Conservation (phyloP, 306 rosid genomes). For the Ormosia emarginata region DNA sequence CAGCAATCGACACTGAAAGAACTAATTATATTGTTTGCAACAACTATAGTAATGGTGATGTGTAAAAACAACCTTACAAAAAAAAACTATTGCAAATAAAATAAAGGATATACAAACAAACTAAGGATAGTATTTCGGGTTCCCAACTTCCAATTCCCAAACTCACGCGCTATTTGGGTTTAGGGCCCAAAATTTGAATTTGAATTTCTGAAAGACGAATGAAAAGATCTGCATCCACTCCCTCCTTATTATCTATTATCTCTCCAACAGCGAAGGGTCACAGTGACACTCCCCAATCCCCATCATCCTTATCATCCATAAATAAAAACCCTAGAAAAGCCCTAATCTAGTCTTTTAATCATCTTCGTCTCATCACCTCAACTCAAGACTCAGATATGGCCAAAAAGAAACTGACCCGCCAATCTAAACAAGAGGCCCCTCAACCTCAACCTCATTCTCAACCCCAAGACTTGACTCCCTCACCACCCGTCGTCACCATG, state of each 20-base stretch:
- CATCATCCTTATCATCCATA: not conserved
- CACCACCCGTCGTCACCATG: too few relatives aligned
- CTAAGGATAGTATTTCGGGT: too few relatives aligned
- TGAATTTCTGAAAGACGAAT: not conserved
- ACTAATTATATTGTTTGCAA: too few relatives aligned
- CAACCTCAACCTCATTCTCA: not conserved
- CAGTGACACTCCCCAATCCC: not conserved
- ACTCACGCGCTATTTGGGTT: not conserved
- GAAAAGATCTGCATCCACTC: too few relatives aligned
- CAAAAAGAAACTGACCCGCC: constrained; percentile 48
- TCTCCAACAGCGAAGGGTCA: not conserved
- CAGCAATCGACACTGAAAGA: too few relatives aligned
- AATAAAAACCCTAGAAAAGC: constrained; percentile 27
- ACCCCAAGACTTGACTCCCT: too few relatives aligned
- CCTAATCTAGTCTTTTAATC: constrained; percentile 37
- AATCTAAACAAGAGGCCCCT: constrained; percentile 15
- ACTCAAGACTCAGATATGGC: constrained; percentile 48
- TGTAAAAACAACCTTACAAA: too few relatives aligned
- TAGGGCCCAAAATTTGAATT: not conserved
- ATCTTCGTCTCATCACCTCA: not conserved
- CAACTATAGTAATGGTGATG: too few relatives aligned
- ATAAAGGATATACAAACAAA: too few relatives aligned
- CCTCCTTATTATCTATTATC: too few relatives aligned
- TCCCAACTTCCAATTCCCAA: not conserved
- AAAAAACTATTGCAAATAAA: too few relatives aligned